These are phyloP conservation scores for Eragrostis nindensis DNA, from an alignment of 176 grass and related monocot species.

Conservation along the genomic window DNA sequence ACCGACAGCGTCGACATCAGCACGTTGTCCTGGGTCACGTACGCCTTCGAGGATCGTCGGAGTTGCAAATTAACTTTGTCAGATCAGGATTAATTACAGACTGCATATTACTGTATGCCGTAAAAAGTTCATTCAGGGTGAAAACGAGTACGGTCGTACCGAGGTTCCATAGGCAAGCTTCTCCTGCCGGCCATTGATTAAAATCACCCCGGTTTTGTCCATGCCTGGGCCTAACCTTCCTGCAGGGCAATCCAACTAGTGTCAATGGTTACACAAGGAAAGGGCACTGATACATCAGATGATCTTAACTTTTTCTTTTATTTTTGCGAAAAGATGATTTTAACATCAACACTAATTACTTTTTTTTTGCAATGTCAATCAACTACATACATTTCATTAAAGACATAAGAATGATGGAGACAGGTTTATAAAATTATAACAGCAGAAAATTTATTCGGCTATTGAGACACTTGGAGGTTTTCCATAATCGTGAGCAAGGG, in stretches of 20 bases:
- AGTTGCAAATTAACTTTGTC: too few species aligned
- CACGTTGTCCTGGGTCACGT: slow-evolving; percentile 77
- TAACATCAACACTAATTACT: background rate
- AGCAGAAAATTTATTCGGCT: too few species aligned
- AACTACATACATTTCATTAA: background rate
- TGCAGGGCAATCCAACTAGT: slow-evolving; percentile 1
- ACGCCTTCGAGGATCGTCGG: slow-evolving; percentile 45
- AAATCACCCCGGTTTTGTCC: slow-evolving; percentile 41
- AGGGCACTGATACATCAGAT: too few species aligned
- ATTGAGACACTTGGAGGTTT: too few species aligned
- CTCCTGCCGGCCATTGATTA: slow-evolving; percentile 53
- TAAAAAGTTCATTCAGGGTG: too few species aligned
- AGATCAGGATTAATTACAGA: too few species aligned
- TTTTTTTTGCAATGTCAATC: background rate
- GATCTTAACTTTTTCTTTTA: too few species aligned
- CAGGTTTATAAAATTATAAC: too few species aligned
- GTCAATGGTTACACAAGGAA: too few species aligned
- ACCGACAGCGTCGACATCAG: slow-evolving; percentile 68
- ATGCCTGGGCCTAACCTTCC: slow-evolving; percentile 51
- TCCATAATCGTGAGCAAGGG: too few species aligned
- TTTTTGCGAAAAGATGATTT: too few species aligned
- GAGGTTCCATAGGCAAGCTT: slow-evolving; percentile 66
- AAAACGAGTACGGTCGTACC: slow-evolving; percentile 19
- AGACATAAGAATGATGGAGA: background rate
- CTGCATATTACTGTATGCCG: too few species aligned